These are phyloP conservation scores for Hygrocybe punicea DNA, from an alignment of 768 basidiomycete species.

Conservation along the genomic window DNA sequence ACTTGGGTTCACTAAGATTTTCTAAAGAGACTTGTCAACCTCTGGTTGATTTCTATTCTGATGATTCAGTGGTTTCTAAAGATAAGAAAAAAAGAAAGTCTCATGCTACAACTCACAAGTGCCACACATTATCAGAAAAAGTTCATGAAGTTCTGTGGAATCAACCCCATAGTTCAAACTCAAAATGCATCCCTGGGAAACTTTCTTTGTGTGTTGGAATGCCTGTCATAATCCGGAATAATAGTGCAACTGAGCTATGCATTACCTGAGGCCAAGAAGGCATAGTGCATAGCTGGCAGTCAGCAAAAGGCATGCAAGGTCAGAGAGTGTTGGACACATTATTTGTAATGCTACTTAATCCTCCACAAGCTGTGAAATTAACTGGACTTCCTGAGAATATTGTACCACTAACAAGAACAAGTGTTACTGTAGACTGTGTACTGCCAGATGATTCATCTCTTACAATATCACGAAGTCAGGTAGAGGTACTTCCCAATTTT, in stretches of 20 bases:
- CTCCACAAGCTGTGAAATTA: slow-evolving; percentile 21
- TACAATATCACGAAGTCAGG: slow-evolving; percentile 21
- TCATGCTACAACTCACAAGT: no score
- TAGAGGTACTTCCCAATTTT: slow-evolving; percentile 8
- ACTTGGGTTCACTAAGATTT: slow-evolving; percentile 26
- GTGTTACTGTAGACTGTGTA: slow-evolving; percentile 4
- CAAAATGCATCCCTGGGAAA: no score
- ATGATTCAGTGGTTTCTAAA: no score
- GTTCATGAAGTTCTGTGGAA: no score
- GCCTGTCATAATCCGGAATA: no score
- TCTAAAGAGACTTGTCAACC: slow-evolving; percentile 26
- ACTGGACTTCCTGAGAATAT: slow-evolving; percentile 30
- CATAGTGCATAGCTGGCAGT: slow-evolving; percentile 25
- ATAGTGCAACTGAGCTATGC: no score
- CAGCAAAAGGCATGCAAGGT: slow-evolving; percentile 6
- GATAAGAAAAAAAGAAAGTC: no score
- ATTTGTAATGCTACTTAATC: slow-evolving; percentile 28
- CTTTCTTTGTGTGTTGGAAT: no score
- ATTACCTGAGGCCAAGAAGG: slow-evolving; percentile 29
- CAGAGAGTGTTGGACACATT: slow-evolving; percentile 25
- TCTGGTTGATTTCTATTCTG: slow-evolving; percentile 27
- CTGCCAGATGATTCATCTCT: slow-evolving; percentile 16
- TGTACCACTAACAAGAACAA: slow-evolving; percentile 19
- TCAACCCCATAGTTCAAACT: no score
- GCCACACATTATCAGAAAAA: slow-evolving; percentile 13